These are phyloP conservation scores for Chrysochromulina parva DNA, from an alignment of 78 protist genomes.

Conservation along the genomic window DNA sequence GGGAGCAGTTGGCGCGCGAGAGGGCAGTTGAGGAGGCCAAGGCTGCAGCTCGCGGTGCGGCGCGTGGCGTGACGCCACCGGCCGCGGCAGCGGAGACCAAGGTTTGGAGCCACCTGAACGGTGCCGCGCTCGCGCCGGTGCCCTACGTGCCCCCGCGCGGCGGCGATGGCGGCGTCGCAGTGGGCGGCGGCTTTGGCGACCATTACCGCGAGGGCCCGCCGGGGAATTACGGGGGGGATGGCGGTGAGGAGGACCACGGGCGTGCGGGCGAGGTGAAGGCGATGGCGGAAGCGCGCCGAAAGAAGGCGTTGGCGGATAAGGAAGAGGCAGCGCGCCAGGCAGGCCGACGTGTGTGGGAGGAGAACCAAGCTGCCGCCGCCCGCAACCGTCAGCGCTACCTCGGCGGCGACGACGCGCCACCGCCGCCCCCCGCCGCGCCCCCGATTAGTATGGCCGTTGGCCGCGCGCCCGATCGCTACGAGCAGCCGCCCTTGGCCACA, in stretches of 20 bases:
- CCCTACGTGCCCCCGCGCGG: not conserved
- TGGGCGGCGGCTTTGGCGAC: no score
- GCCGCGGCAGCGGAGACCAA: no score
- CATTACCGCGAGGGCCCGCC: no score
- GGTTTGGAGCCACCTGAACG: no score
- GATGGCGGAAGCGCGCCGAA: not conserved
- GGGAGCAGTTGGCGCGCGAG: not conserved
- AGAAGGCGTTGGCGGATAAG: not conserved
- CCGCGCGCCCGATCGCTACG: no score
- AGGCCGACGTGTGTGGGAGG: not conserved
- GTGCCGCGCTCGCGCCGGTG: no score
- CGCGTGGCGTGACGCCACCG: not conserved
- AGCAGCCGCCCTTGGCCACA: no score
- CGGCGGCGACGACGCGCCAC: no score
- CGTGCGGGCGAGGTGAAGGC: not conserved
- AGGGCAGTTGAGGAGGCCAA: not conserved
- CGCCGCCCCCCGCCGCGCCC: no score
- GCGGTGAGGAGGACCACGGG: no score
- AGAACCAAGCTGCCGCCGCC: not conserved
- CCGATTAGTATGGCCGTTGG: no score
- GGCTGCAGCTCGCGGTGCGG: not conserved
- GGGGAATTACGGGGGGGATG: no score
- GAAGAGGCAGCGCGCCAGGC: conserved; percentile 10
- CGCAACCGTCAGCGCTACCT: not conserved
- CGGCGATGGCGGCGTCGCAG: not conserved